Evolutionary conservation across 108 stramenopile genomes (phyloP), one percentile per base, ranked within the genome.

Genomic region (Stephanodiscus minutulus): DNA sequence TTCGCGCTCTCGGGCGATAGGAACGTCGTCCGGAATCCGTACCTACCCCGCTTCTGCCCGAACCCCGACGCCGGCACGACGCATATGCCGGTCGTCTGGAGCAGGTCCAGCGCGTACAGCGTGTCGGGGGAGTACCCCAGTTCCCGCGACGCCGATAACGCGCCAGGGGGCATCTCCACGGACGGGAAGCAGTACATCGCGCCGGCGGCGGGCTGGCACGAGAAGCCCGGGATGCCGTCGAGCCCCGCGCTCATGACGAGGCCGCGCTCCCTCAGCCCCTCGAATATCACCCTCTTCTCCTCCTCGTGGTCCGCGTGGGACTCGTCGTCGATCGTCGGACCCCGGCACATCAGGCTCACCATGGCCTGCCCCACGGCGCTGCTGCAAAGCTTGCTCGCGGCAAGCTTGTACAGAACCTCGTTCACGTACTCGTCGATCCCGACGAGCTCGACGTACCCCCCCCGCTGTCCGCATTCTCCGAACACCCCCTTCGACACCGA

Each of bases 401-500:
- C 91, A 24, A 98, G 83, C 82, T 99, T 99, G 86, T 95, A 97
- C 28, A 99, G 69, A 60, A 97, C 92, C 7, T 84, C 88, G 47
- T 85, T 82, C 4, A 98, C 96, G 31, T 89, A 87, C 7, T 66
- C 60, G 49, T 92, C 89, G 50, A 98, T 87, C 31, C 88, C 86
- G 18, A 87, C 72, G 53, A 98, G 47, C 73, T 98, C 97, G 71
- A 96, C 86, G 69, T 98, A 99, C 3, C 97, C 97, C 33, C 98
- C 98, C 25, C 98, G 93, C 27, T 97, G 87, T 5, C 98, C 98
- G 68, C 98, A 99, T 82, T 99, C 98, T 39, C 98, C 98, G 64
- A 88, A 82, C 62, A 97, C 82, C 24, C 98, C 98, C 85, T 99
- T 98, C 48, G 89, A 90, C 13, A 87, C 92, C 27, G 92, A 94